Evolutionary conservation across 2,329 filamentous ascomycete species (phyloP), one percentile per base, ranked within the genome.

Genomic region (Orbilia oligospora): DNA sequence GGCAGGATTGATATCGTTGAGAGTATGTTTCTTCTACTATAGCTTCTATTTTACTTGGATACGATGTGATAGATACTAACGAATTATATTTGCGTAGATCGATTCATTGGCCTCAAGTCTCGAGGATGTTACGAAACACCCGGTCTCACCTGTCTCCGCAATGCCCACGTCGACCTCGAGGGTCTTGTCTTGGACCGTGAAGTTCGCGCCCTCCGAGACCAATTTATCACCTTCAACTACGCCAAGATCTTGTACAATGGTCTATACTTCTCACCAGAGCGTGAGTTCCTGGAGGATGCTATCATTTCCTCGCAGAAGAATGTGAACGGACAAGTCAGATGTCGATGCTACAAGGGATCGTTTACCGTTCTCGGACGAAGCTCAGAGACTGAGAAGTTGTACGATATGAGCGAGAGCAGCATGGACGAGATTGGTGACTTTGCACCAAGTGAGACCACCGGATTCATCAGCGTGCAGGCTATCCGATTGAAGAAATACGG

Each of bases 1-100:
- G 93, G 92, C 82, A 88, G 93, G 83, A 91, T 95, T 81, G 92
- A 95, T 84, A 95, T 95, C 83, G 92, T 94, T 79, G 92, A 93
- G 85, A 85, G 83, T 80, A 81, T 83, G n/a, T 86, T 85, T 84
- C 83, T 44, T 24, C 38, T 46, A n/a, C 14, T 24, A n/a, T 10
- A 9, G 5, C 4, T 20, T 41, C 5, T 41, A 16, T 41, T 5
- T 20, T 46, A 46, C n/a, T 18, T 46, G n/a, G 44, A 8, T 24
- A 63, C n/a, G 12, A 0, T 38, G 10, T 41, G 46, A 81, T 85
- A 61, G 46, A 81, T 85, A 61, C 85, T 85, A 30, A 80, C 82
- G 4, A 18, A 18, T 36, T 24, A 2, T 55, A 81, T n/a, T n/a
- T 14, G 9, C n/a, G 2, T 41, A 83, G 92, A 92, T 86, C 89